A percentile compares a stretch with the other conserved stretches of the same genome.
Evolutionary conservation across 1,139 yeast species (phyloP).

Genomic region (Diutina neorugosa): DNA sequence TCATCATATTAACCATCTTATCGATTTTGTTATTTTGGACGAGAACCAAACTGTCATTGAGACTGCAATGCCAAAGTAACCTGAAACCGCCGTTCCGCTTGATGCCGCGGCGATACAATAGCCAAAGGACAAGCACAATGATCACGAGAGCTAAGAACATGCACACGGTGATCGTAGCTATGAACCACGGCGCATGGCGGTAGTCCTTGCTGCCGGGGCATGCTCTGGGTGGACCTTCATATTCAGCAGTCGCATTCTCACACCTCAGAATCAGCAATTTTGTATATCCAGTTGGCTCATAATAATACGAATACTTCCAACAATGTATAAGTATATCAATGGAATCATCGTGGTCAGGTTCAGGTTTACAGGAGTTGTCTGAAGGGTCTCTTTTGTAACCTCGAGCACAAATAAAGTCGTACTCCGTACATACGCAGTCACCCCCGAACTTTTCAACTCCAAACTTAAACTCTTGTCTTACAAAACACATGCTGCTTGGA

Average conservation of each 20-base stretch:
- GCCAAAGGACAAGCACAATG: constrained; percentile 25
- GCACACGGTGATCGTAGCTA: constrained; percentile 19
- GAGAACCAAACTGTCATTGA: constrained; percentile 54
- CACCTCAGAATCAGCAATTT: neutral
- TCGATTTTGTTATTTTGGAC: constrained; percentile 60
- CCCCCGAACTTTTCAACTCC: neutral
- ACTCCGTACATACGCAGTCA: neutral
- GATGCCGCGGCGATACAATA: constrained; percentile 73
- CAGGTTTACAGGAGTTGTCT: neutral
- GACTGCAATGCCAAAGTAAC: constrained; percentile 63
- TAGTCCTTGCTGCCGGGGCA: neutral
- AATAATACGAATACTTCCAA: neutral
- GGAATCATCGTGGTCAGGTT: neutral
- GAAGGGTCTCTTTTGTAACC: neutral
- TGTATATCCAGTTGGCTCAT: neutral
- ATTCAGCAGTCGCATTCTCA: neutral
- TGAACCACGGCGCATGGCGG: constrained; percentile 9
- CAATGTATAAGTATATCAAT: neutral
- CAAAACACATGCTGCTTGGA: neutral
- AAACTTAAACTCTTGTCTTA: neutral
- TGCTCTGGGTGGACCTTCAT: neutral
- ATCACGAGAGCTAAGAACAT: constrained; percentile 37
- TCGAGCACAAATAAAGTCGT: neutral
- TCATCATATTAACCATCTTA: constrained; percentile 48
- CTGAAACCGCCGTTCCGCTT: constrained; percentile 72